Evolutionary conservation across 1,284 basidiomycete species (phyloP), one percentile per base, ranked within the genome.

Genomic region (Rhizoctonia solani): DNA sequence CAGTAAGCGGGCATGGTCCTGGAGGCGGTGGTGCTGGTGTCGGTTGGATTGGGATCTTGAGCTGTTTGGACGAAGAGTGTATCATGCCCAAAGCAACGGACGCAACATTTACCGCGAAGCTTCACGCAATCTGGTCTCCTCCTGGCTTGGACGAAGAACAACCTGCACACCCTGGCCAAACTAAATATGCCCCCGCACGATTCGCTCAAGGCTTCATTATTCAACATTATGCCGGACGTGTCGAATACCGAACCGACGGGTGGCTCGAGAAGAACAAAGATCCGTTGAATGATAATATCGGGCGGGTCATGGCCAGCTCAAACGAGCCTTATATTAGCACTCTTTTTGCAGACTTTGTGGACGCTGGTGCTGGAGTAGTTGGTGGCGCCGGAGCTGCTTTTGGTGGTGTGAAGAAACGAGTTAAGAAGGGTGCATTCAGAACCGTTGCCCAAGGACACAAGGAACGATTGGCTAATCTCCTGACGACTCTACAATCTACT

Each of bases 201-300:
- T 97, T 98, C 75, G 90, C 93, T 50, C 90, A 94, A 74, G 96
- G 97, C 13, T 99, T 99, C 80, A 88, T 95, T 70, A 86, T 99
- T 68, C 88, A 93, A 72, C 97, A 99, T 77, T 99, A 99, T 75
- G 97, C 97, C 0, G 97, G 95, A 54, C 90, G 89, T 69, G 97
- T 99, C 74, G 95, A 98, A 75, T 99, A 99, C 74, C 85, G 90
- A 50, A 98, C 96, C 0, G 89, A 95, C 42, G 92, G 94, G 8
- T 99, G 97, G 97, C 81, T 99, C 70, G 95, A 97, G 81, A 99
- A 99, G 87, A 99, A 99, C 83, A 98, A 98, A 79, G 97, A 99
- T 74, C 97, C 97, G 0, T 81, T 99, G 71, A 98, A 99, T 77
- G 95, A 98, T 76, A 96, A 98, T 75, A 83, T 99, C 44, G 93